These are phyloP conservation scores for Carpinus viminea DNA, from an alignment of 306 rosid species.

Conservation along the genomic window DNA sequence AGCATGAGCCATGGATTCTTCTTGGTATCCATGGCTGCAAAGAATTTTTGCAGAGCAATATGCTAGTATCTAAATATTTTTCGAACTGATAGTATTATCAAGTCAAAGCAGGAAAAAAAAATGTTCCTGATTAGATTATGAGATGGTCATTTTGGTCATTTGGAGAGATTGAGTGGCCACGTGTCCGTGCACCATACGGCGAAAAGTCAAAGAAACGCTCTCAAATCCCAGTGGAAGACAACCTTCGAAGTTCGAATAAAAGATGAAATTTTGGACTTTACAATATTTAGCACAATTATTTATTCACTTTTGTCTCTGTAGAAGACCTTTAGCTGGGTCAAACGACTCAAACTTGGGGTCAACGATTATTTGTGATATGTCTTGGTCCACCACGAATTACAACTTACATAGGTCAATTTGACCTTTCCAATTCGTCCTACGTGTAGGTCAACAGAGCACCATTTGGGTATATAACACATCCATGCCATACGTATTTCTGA, in stretches of 20 bases:
- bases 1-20: constrained; percentile 22
- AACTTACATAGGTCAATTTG: neutral
- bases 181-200: too few relatives aligned
- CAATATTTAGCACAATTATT: too few relatives aligned
- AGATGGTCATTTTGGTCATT: constrained; percentile 16
- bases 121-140: too few relatives aligned
- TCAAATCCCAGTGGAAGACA: neutral
- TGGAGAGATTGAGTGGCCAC: neutral
- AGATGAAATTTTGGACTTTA: too few relatives aligned
- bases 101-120: too few relatives aligned
- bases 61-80: too few relatives aligned
- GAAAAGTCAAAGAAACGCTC: constrained; percentile 7
- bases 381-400: neutral
- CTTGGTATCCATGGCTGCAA: constrained; percentile 31
- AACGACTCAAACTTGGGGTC: neutral
- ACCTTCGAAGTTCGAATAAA: too few relatives aligned
- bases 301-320: too few relatives aligned
- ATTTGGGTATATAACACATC: neutral
- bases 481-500: neutral
- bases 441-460: neutral
- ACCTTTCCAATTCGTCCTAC: neutral
- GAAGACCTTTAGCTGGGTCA: neutral
- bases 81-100: too few relatives aligned
- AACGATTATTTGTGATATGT: neutral
- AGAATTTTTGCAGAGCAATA: neutral